These are phyloP conservation scores for Penicillium nucicola DNA, from an alignment of 495 filamentous ascomycete species.

Conservation along the genomic window DNA sequence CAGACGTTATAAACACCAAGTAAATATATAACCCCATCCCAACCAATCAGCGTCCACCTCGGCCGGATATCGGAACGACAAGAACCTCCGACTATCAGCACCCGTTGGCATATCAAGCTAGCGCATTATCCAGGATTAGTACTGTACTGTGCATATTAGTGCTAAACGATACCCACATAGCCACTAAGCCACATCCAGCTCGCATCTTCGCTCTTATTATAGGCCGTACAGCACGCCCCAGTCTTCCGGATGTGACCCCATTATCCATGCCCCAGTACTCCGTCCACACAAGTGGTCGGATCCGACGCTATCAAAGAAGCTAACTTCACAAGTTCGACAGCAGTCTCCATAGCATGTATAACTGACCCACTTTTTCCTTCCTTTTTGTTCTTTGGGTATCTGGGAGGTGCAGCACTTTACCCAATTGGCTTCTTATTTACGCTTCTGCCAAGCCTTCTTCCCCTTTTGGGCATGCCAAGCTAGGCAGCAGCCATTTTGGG, in stretches of 20 bases:
- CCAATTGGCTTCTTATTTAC: too few relatives aligned
- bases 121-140: too few relatives aligned
- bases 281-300: background rate
- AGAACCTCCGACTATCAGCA: conserved; percentile 1
- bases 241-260: background rate
- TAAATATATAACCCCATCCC: background rate
- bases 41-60: conserved; percentile 3
- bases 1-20: too few relatives aligned
- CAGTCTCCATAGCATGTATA: background rate
- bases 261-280: background rate
- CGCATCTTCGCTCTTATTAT: background rate
- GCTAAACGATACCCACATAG: too few relatives aligned
- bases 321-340: background rate
- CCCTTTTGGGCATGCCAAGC: background rate
- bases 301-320: background rate
- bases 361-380: background rate
- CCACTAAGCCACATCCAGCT: conserved; percentile 3
- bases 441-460: too few relatives aligned
- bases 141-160: too few relatives aligned
- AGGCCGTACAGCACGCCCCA: background rate
- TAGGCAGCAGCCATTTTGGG: conserved; percentile 5
- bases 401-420: background rate
- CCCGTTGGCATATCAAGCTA: too few relatives aligned
- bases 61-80: conserved; percentile 7
- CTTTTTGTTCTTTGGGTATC: background rate